Evolutionary conservation across 768 basidiomycete species (phyloP).

Genomic region (Panaeolus papilionaceus): DNA sequence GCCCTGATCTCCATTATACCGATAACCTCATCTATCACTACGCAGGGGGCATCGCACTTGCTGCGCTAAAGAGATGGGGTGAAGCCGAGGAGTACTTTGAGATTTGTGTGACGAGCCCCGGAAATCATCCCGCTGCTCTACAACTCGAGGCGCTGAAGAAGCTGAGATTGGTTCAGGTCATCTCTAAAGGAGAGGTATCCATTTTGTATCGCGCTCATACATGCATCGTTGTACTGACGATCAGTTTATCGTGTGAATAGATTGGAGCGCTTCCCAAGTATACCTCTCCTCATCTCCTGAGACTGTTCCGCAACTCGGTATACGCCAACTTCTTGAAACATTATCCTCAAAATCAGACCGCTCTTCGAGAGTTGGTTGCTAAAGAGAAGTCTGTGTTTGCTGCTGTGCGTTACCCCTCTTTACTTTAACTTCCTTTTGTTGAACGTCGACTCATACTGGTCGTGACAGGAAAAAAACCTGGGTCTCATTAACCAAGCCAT

Average conservation of each 20-base stretch:
- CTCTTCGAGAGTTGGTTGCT: conserved; percentile 52
- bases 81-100: conserved; percentile 83
- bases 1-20: conserved; percentile 69
- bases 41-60: conserved; percentile 73
- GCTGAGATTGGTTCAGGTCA: conserved; percentile 77
- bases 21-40: conserved; percentile 91
- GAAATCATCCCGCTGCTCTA: conserved; percentile 61
- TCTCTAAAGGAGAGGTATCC: conserved; percentile 73
- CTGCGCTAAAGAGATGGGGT: conserved; percentile 67
- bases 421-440: background rate
- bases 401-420: conserved; percentile 44
- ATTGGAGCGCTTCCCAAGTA: conserved; percentile 73
- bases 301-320: conserved; percentile 69
- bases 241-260: conserved; percentile 30
- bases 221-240: background rate
- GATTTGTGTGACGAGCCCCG: conserved; percentile 73
- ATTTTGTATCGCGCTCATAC: background rate
- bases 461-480: conserved; percentile 67
- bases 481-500: conserved; percentile 75
- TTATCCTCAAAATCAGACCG: conserved; percentile 63
- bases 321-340: conserved; percentile 69
- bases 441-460: background rate
- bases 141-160: conserved; percentile 92
- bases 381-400: conserved; percentile 62
- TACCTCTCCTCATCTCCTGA: conserved; percentile 59